Percentiles rank a stretch among this genome's conserved stretches.
Evolutionary conservation across 106 monocot genomes (phyloP).

Genomic region (Allium fistulosum): DNA sequence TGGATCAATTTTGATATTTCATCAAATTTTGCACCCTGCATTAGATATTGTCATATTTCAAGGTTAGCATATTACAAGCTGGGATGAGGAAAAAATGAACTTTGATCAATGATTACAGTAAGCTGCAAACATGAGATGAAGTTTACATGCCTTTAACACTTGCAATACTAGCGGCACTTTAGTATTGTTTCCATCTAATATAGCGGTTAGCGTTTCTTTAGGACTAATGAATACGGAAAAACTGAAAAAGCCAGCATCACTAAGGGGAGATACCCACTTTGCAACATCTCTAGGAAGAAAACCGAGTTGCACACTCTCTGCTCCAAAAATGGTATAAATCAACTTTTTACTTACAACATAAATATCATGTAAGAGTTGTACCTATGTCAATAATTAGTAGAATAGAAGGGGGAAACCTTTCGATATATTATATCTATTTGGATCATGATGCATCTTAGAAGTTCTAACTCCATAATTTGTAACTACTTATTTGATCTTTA

Average conservation of each 20-base stretch:
- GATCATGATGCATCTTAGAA: no score
- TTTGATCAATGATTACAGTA: no score
- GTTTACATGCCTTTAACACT: slow-evolving; percentile 53
- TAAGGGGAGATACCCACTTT: slow-evolving; percentile 78
- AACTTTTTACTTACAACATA: no score
- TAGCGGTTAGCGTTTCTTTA: slow-evolving; percentile 65
- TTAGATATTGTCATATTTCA: slow-evolving; percentile 8
- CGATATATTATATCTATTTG: no score
- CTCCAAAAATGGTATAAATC: not conserved
- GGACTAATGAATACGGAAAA: slow-evolving; percentile 73
- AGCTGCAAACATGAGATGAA: not conserved
- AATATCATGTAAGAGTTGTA: no score
- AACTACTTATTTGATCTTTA: not conserved
- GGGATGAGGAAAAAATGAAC: no score
- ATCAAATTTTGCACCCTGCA: slow-evolving; percentile 66
- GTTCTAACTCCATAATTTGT: no score
- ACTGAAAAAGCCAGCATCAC: slow-evolving; percentile 47
- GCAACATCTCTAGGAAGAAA: slow-evolving; percentile 79
- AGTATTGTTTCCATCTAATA: slow-evolving; percentile 29
- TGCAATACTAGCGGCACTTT: slow-evolving; percentile 56
- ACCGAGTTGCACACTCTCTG: slow-evolving; percentile 62
- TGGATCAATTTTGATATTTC: slow-evolving; percentile 46
- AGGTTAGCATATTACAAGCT: not conserved
- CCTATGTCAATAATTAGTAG: no score
- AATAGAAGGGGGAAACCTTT: no score